Percentiles rank a stretch among this genome's conserved stretches.
Conservation (phyloP, 2,329 filamentous ascomycete genomes). For the Ceratocystis harringtonii region DNA sequence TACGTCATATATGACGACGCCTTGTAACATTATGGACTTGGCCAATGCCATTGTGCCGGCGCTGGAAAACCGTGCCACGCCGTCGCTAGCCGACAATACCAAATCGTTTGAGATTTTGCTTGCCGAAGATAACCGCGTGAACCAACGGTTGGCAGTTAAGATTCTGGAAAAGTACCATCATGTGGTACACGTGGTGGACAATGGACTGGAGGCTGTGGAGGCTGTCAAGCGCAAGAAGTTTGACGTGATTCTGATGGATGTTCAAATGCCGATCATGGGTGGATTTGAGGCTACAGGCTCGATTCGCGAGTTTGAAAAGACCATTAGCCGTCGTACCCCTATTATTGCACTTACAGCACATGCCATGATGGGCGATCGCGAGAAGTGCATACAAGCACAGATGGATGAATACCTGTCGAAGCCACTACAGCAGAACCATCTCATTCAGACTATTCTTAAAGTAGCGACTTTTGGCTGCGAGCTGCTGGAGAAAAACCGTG, state of each 20-base stretch:
- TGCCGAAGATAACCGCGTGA: slow-evolving; percentile 94
- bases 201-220: slow-evolving; percentile 84
- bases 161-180: slow-evolving; percentile 96
- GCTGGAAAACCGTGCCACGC: slow-evolving; percentile 80
- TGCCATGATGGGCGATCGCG: slow-evolving; percentile 94
- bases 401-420: slow-evolving; percentile 99
- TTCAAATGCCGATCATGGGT: slow-evolving; percentile 99
- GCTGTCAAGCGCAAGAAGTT: slow-evolving; percentile 85
- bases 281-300: slow-evolving; percentile 95
- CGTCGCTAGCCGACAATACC: slow-evolving; percentile 81
- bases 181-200: slow-evolving; percentile 81
- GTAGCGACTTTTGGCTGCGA: slow-evolving; percentile 83
- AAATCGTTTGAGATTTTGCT: slow-evolving; percentile 91
- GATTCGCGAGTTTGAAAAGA: slow-evolving; percentile 87
- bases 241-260: slow-evolving; percentile 96
- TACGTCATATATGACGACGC: slow-evolving; percentile 98
- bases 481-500: slow-evolving; percentile 60
- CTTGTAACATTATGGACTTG: slow-evolving; percentile 83
- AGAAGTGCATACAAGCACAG: slow-evolving; percentile 95
- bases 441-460: slow-evolving; percentile 95
- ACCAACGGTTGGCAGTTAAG: slow-evolving; percentile 89
- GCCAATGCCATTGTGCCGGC: slow-evolving; percentile 94
- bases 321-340: slow-evolving; percentile 67
- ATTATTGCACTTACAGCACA: slow-evolving; percentile 96
- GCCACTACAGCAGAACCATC: slow-evolving; percentile 86